Conservation (phyloP, 345 rosid genomes). For the Hypericum androsaemum region DNA sequence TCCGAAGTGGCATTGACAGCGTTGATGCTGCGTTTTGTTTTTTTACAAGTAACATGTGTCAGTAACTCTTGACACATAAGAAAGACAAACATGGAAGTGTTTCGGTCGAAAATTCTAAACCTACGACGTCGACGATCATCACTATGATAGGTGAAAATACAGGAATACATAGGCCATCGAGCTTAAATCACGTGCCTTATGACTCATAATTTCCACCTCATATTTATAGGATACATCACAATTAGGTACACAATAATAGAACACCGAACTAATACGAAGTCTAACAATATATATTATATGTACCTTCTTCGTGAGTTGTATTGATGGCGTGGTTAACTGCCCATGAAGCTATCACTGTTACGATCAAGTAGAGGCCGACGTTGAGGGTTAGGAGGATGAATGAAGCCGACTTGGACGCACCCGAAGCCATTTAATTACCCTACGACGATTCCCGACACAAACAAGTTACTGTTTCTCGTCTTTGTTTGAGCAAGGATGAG, state of each 20-base stretch:
- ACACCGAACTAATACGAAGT: background rate
- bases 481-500: slow-evolving; percentile 5
- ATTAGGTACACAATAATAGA: no score
- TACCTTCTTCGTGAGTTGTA: slow-evolving; percentile 56
- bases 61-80: no score
- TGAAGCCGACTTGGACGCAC: slow-evolving; percentile 54
- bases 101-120: no score
- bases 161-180: no score
- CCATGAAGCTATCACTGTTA: slow-evolving; percentile 61
- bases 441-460: background rate
- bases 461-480: background rate
- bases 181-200: no score
- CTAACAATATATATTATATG: background rate
- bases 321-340: slow-evolving; percentile 63
- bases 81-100: no score
- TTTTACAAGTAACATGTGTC: no score
- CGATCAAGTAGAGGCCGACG: slow-evolving; percentile 52
- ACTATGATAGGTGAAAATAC: no score
- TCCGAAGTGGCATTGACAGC: slow-evolving; percentile 51
- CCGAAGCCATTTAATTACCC: slow-evolving; percentile 42
- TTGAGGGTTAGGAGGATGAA: slow-evolving; percentile 54
- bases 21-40: slow-evolving; percentile 46
- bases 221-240: no score
- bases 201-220: no score
- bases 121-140: no score